Conservation (phyloP, 805 yeast genomes). For the Isabelozyma heimii region DNA sequence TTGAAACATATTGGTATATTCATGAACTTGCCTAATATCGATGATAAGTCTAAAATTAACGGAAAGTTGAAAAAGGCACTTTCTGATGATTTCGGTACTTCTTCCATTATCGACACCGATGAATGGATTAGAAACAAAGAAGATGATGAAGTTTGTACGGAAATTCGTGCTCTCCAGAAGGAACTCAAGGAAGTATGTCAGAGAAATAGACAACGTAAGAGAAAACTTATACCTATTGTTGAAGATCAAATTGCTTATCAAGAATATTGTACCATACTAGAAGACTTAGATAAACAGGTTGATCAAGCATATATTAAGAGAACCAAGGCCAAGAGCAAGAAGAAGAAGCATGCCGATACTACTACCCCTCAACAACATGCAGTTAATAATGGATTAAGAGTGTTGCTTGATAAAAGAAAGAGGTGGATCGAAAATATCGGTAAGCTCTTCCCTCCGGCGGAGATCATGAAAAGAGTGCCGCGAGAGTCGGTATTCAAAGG, state of each 20-base stretch:
- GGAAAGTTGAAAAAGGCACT: conserved; percentile 18
- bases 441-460: conserved; percentile 66
- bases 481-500: conserved; percentile 53
- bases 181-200: conserved; percentile 60
- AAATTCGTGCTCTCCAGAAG: conserved; percentile 69
- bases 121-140: conserved; percentile 78
- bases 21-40: conserved; percentile 49
- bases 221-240: conserved; percentile 62
- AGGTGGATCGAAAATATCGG: conserved; percentile 93
- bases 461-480: conserved; percentile 77
- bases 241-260: conserved; percentile 94
- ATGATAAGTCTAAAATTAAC: conserved; percentile 20
- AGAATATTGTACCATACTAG: conserved; percentile 84
- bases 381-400: conserved; percentile 73
- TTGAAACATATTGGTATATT: conserved; percentile 87
- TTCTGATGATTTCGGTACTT: conserved; percentile 30
- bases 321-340: conserved; percentile 67
- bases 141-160: conserved; percentile 92
- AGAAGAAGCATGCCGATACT: conserved; percentile 47
- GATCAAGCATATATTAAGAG: conserved; percentile 90
- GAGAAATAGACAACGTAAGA: conserved; percentile 67
- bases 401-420: conserved; percentile 77
- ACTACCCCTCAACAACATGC: conserved; percentile 57
- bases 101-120: conserved; percentile 50
- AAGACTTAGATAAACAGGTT: conserved; percentile 93